phyloP scores from a whole-genome alignment of 768 basidiomycete species.

The Mycena epipterygia region DNA sequence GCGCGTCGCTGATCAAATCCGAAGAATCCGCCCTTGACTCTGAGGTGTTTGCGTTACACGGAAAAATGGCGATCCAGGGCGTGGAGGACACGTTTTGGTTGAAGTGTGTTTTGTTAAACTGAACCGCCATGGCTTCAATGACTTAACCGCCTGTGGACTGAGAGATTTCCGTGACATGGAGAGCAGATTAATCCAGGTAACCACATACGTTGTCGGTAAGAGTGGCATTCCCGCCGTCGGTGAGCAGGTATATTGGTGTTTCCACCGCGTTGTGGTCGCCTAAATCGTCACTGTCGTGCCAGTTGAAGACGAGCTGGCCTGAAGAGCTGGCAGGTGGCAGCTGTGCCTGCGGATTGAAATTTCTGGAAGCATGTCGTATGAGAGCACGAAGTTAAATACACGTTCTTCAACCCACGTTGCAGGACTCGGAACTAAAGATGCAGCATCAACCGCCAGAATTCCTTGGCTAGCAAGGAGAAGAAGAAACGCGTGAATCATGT shows the following conservation, averaged over 20 bases:
- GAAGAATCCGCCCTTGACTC: constrained; percentile 1
- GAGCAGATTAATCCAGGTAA: not conserved
- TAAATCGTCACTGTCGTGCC: constrained; percentile 12
- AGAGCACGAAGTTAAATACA: not conserved
- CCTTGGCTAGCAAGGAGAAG: constrained; percentile 2
- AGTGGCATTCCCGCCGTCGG: constrained; percentile 20
- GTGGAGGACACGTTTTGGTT: not conserved
- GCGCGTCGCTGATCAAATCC: constrained; percentile 7
- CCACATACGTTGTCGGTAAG: constrained; percentile 9
- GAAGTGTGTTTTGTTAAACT: constrained; percentile 30
- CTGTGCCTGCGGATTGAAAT: not conserved
- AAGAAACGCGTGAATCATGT: not conserved
- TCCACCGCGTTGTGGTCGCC: constrained; percentile 15
- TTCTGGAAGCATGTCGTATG: not conserved
- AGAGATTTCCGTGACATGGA: not conserved
- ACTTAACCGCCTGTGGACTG: constrained; percentile 9
- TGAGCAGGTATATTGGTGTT: constrained; percentile 13
- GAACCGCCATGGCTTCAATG: constrained; percentile 22
- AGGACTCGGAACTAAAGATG: not conserved
- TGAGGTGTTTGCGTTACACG: not conserved
- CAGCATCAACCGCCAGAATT: not conserved
- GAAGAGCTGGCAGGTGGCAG: not conserved
- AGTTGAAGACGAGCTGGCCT: constrained; percentile 22
- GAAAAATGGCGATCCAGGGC: constrained; percentile 25
- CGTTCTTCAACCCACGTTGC: not conserved